Conservation (phyloP, 2,329 filamentous ascomycete genomes). For the Gliomastix tumulicola region DNA sequence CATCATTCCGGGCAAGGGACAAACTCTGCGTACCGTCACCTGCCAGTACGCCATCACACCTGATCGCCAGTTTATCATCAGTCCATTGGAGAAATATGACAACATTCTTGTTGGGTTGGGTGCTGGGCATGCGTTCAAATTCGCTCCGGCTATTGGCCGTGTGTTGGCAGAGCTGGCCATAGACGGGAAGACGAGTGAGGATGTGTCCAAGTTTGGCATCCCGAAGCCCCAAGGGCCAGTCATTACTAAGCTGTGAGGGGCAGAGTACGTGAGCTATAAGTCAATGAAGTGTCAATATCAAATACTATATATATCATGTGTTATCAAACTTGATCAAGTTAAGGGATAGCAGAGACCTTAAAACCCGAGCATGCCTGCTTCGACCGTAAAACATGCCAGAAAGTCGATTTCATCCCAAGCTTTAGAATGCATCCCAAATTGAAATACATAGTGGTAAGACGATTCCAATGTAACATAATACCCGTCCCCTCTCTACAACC, state of each 20-base stretch:
- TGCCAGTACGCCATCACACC: constrained; percentile 16
- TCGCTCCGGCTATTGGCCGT: constrained; percentile 14
- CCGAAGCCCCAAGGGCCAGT: not conserved
- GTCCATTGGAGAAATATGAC: constrained; percentile 7
- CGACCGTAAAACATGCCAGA: too few species aligned
- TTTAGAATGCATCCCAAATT: too few species aligned
- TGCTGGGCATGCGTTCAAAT: constrained; percentile 14
- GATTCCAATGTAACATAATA: too few species aligned
- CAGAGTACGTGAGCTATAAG: constrained; percentile 55
- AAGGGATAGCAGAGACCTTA: too few species aligned
- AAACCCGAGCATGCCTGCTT: too few species aligned
- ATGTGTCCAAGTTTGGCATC: constrained; percentile 10
- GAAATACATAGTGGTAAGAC: too few species aligned
- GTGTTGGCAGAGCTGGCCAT: constrained; percentile 14
- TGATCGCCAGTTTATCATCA: constrained; percentile 13
- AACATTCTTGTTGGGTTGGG: constrained; percentile 11
- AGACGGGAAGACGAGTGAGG: constrained; percentile 11
- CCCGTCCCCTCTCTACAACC: too few species aligned
- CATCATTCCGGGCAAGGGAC: not conserved
- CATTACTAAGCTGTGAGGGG: too few species aligned
- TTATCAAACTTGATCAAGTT: too few species aligned
- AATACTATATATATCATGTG: too few species aligned
- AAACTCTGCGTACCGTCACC: constrained; percentile 11
- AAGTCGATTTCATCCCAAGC: too few species aligned
- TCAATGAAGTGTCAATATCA: too few species aligned